Evolutionary conservation across 2,329 filamentous ascomycete genomes (phyloP).

Genomic region (Diaporthe citri): DNA sequence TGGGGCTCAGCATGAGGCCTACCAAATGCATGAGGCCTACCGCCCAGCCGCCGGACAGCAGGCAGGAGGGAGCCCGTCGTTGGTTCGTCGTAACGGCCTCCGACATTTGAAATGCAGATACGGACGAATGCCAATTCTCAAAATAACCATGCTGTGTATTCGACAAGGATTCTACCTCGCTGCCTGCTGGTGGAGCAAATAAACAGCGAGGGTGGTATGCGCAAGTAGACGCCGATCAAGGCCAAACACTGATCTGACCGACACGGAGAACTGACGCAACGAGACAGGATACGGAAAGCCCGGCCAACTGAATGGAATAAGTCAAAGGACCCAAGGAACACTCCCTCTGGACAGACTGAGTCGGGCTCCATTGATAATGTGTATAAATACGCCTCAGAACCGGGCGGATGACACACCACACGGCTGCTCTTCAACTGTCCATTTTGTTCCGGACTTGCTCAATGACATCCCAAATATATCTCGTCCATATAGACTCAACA

Average conservation of each 20-base stretch:
- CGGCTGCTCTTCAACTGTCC: neutral
- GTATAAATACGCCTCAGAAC: neutral
- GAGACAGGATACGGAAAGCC: neutral
- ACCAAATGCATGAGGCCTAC: constrained; percentile 6
- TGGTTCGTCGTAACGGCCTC: neutral
- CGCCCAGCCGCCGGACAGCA: neutral
- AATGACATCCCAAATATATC: neutral
- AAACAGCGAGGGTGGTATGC: neutral
- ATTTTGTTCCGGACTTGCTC: neutral
- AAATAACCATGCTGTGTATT: neutral
- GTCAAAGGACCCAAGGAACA: no score
- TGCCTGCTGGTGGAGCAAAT: constrained; percentile 17
- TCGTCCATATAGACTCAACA: neutral
- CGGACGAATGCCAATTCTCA: neutral
- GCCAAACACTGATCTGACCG: neutral
- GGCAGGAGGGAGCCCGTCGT: neutral
- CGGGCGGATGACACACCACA: neutral
- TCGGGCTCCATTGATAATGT: neutral
- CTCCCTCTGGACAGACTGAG: neutral
- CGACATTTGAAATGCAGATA: neutral
- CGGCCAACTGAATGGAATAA: neutral
- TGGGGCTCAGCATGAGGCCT: constrained; percentile 1
- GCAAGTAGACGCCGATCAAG: neutral
- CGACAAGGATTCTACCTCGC: neutral
- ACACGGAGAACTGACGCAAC: neutral